Conservation (phyloP, 192 early-diverging fungal genomes). For the Kappamyces sp. region DNA sequence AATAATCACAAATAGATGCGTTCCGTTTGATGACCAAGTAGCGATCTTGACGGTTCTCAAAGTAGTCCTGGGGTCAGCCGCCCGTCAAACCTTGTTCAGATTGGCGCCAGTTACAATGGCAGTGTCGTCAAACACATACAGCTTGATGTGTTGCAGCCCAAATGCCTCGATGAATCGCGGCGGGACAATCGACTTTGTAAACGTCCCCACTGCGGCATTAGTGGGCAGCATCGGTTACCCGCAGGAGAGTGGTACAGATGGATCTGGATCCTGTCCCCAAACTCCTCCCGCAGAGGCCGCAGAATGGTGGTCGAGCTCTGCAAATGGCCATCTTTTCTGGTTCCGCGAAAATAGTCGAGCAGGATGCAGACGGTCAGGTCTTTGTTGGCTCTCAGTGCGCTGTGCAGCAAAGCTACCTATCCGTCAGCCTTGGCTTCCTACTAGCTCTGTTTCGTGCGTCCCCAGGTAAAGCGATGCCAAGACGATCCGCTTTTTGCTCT, state of each 20-base stretch:
- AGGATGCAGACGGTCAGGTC: constrained; percentile 65
- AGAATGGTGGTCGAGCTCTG: constrained; percentile 66
- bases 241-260: constrained; percentile 84
- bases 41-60: constrained; percentile 91
- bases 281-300: constrained; percentile 54
- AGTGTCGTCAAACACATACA: constrained; percentile 82
- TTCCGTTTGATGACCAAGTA: constrained; percentile 67
- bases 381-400: constrained; percentile 45
- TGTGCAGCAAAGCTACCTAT: constrained; percentile 54
- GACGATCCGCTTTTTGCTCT: constrained; percentile 66
- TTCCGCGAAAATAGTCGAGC: constrained; percentile 86
- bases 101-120: constrained; percentile 64
- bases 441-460: constrained; percentile 68
- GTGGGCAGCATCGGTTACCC: too few species aligned
- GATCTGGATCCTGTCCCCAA: constrained; percentile 58
- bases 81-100: constrained; percentile 53
- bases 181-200: constrained; percentile 63
- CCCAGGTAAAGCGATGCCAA: constrained; percentile 91
- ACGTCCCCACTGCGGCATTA: constrained; percentile 48
- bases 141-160: constrained; percentile 93
- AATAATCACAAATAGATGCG: constrained; percentile 60
- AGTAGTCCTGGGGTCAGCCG: constrained; percentile 81
- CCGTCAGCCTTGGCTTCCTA: constrained; percentile 20
- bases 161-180: constrained; percentile 87
- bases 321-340: constrained; percentile 43